These are phyloP conservation scores for Cydonia oblonga DNA, from an alignment of 331 rosid genomes.

Conservation along the genomic window DNA sequence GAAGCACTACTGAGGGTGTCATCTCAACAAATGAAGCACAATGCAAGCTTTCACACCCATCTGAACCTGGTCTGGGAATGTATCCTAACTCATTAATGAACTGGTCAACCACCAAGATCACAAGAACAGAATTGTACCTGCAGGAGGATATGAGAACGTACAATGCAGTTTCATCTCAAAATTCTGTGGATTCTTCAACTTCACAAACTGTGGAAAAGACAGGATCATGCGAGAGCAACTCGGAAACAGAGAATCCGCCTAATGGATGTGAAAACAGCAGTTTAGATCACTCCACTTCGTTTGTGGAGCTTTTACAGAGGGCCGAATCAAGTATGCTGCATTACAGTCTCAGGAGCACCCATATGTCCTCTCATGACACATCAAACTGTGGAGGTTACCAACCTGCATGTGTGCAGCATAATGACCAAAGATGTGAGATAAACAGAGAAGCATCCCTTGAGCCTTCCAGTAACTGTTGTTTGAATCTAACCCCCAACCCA, in stretches of 20 bases:
- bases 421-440: slow-evolving; percentile 17
- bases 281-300: slow-evolving; percentile 19
- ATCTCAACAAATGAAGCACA: slow-evolving; percentile 38
- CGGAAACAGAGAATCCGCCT: slow-evolving; percentile 46
- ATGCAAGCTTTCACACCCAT: slow-evolving; percentile 22
- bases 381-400: slow-evolving; percentile 4
- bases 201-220: slow-evolving; percentile 51
- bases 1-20: slow-evolving; percentile 22
- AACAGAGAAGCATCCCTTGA: slow-evolving; percentile 27
- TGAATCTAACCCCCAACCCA: slow-evolving; percentile 25
- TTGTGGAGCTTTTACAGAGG: slow-evolving; percentile 35
- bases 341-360: slow-evolving; percentile 20
- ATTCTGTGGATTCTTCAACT: slow-evolving; percentile 36
- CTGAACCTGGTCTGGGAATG: slow-evolving; percentile 11
- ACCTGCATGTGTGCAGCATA: slow-evolving; percentile 23
- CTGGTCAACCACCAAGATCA: slow-evolving; percentile 16
- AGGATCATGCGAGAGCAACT: slow-evolving; percentile 48
- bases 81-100: background rate
- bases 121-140: slow-evolving; percentile 16
- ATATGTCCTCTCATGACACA: slow-evolving; percentile 16
- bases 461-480: slow-evolving; percentile 16
- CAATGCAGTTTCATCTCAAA: slow-evolving; percentile 41
- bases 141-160: slow-evolving; percentile 23
- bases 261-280: slow-evolving; percentile 24
- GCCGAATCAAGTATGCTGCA: slow-evolving; percentile 28